These are phyloP conservation scores for Tilletia setariae DNA, from an alignment of 1,284 basidiomycete species.

Conservation along the genomic window DNA sequence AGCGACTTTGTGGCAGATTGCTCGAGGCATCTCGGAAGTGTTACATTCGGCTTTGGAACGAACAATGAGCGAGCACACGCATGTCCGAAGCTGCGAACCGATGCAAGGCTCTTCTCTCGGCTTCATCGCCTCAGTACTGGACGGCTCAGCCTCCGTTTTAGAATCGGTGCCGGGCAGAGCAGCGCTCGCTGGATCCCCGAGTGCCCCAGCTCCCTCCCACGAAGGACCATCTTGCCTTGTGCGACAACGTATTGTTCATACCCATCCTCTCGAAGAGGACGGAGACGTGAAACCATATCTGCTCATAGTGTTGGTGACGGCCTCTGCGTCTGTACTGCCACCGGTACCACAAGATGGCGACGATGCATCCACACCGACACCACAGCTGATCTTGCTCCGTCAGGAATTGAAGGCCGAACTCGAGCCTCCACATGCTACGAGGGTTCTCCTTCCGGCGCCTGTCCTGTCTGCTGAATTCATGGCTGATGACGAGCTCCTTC, in stretches of 20 bases:
- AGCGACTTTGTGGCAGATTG: neutral
- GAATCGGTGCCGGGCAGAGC: neutral
- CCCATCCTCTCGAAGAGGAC: neutral
- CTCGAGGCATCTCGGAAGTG: neutral
- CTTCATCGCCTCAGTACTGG: neutral
- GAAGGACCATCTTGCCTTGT: neutral
- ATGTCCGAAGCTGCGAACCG: neutral
- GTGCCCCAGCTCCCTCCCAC: neutral
- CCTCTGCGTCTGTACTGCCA: neutral
- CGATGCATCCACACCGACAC: neutral
- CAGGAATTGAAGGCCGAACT: neutral
- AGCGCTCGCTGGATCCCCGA: neutral
- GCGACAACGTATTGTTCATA: neutral
- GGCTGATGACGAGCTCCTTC: neutral
- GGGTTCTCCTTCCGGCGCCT: neutral
- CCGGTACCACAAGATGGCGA: neutral
- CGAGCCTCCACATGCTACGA: neutral
- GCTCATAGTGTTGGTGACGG: neutral
- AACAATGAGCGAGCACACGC: neutral
- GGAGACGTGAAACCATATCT: neutral
- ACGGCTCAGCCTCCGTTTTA: neutral
- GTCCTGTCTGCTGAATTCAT: neutral
- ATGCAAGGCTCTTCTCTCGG: conserved; percentile 6
- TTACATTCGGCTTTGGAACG: neutral
- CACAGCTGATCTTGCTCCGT: neutral